Percentiles rank a stretch among this genome's conserved stretches.
Evolutionary conservation across 2,329 filamentous ascomycete species (phyloP).

Genomic region (Fusarium brachygibbosum): DNA sequence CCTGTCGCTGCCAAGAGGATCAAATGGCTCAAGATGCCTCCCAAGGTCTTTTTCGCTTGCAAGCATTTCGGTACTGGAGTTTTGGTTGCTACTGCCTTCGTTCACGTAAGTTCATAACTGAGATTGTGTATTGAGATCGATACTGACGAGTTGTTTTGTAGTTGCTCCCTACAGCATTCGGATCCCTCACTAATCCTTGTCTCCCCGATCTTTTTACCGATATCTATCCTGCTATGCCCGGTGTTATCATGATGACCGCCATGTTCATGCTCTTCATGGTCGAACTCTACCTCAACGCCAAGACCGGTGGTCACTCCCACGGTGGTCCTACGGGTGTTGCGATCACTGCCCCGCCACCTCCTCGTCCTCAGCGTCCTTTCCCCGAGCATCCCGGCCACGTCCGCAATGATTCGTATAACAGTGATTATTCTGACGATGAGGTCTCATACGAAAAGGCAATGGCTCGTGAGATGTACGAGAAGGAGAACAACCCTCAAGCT

Average conservation of each 20-base stretch:
- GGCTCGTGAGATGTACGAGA: conserved; percentile 56
- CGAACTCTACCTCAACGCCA: conserved; percentile 72
- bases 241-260: conserved; percentile 74
- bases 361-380: conserved; percentile 17
- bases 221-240: conserved; percentile 71
- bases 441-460: conserved; percentile 58
- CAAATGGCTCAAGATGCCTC: conserved; percentile 69
- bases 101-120: conserved; percentile 65
- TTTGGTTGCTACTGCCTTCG: conserved; percentile 79
- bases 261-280: conserved; percentile 73
- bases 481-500: conserved; percentile 47
- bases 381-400: neutral
- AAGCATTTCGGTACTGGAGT: conserved; percentile 80
- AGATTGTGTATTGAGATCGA: accelerated
- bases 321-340: conserved; percentile 65
- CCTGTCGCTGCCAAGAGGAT: conserved; percentile 68
- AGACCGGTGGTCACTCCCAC: conserved; percentile 70
- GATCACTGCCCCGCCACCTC: conserved; percentile 7
- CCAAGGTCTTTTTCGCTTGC: conserved; percentile 71
- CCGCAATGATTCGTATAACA: conserved; percentile 10
- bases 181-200: conserved; percentile 64
- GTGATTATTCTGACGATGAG: conserved; percentile 21
- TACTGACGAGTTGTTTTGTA: conserved; percentile 33
- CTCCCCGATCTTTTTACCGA: conserved; percentile 71
- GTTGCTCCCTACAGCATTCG: conserved; percentile 72